These are phyloP conservation scores for Starmerella ratchasimensis DNA, from an alignment of 805 yeast species.

Conservation along the genomic window DNA sequence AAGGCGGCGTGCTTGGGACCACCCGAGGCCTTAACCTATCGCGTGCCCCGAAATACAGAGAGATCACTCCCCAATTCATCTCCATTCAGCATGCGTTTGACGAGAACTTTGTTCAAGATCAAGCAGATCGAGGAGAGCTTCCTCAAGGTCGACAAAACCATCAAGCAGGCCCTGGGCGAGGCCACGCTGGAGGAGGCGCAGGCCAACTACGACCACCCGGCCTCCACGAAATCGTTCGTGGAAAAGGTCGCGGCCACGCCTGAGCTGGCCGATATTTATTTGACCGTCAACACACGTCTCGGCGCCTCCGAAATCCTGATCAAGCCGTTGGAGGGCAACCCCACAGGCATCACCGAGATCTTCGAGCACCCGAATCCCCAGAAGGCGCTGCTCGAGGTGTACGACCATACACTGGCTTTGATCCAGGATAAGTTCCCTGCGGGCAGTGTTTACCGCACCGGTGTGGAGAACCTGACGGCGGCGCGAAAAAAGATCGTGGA, in stretches of 20 bases:
- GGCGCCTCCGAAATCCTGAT: constrained; percentile 31
- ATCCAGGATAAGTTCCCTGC: constrained; percentile 51
- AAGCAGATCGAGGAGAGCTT: constrained; percentile 14
- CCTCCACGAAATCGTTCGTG: constrained; percentile 14
- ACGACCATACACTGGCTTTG: constrained; percentile 51
- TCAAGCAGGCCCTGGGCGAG: constrained; percentile 14
- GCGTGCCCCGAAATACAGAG: too few species aligned
- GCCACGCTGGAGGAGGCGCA: constrained; percentile 17
- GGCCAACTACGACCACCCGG: constrained; percentile 13
- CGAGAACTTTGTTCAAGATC: constrained; percentile 16
- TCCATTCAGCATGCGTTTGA: constrained; percentile 16
- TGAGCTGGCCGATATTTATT: constrained; percentile 20
- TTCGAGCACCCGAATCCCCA: constrained; percentile 72
- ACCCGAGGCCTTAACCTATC: too few species aligned
- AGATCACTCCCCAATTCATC: background rate
- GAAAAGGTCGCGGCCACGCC: constrained; percentile 21
- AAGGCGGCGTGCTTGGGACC: too few species aligned
- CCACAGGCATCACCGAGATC: constrained; percentile 72
- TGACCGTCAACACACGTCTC: constrained; percentile 18
- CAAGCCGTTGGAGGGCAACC: constrained; percentile 48
- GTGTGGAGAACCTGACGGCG: constrained; percentile 58
- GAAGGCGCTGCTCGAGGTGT: constrained; percentile 58
- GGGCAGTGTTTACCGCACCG: constrained; percentile 59
- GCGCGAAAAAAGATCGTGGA: constrained; percentile 57
- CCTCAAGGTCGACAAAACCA: constrained; percentile 18